Percentiles rank a stretch among this genome's conserved stretches.
These are phyloP conservation scores for Tetraselmis chui DNA, from an alignment of 139 green algal species.

Conservation along the genomic window DNA sequence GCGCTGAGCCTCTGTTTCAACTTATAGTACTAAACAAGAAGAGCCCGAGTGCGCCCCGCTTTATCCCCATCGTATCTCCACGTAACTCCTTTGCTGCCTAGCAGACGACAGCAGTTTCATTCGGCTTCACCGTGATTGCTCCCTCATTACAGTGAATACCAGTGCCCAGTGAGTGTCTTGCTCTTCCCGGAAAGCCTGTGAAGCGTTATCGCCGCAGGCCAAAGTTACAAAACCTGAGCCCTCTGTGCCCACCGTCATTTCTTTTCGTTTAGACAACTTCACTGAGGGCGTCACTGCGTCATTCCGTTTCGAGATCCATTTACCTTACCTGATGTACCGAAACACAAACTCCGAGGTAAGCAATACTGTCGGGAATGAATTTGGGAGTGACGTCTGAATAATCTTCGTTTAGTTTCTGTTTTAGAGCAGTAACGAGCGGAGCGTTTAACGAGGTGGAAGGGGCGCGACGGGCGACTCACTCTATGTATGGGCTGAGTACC, in stretches of 20 bases:
- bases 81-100: background rate
- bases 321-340: slow-evolving; percentile 81
- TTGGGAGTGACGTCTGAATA: background rate
- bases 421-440: background rate
- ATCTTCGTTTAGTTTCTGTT: background rate
- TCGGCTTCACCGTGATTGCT: background rate
- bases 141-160: background rate
- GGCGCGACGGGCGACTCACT: background rate
- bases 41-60: slow-evolving; percentile 39
- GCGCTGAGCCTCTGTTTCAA: slow-evolving; percentile 56
- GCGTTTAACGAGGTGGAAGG: slow-evolving; percentile 7
- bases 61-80: background rate
- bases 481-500: background rate
- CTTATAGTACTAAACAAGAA: slow-evolving; percentile 87
- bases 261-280: slow-evolving; percentile 56
- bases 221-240: no score
- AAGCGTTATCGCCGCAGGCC: no score
- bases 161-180: no score
- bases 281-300: slow-evolving; percentile 56
- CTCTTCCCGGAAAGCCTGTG: no score
- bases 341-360: slow-evolving; percentile 50
- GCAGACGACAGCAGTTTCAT: background rate
- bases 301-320: slow-evolving; percentile 67
- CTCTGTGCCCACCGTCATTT: background rate
- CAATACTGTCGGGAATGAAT: background rate